Evolutionary conservation across 148 eudicot species (phyloP).

Genomic region (Pouteria glomerata): DNA sequence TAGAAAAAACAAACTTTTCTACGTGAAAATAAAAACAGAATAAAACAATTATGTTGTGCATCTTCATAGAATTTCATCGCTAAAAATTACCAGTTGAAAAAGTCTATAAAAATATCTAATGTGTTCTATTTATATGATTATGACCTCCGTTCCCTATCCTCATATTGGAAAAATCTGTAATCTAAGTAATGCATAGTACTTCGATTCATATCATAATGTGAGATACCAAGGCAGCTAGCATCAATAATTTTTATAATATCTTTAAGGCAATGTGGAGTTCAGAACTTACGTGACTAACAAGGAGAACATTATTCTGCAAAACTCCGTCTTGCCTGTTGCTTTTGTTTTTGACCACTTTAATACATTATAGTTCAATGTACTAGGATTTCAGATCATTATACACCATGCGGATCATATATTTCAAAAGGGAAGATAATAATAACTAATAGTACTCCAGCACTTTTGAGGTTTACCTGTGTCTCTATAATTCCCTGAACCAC

Average conservation of each 20-base stretch:
- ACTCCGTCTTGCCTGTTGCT: neutral
- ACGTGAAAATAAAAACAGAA: neutral
- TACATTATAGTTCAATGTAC: neutral
- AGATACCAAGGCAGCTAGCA: too few species aligned
- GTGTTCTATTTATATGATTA: too few species aligned
- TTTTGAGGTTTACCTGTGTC: constrained; percentile 49
- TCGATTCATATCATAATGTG: neutral
- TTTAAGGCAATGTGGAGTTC: neutral
- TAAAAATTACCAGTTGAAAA: too few species aligned
- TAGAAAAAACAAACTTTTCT: neutral
- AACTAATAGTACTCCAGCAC: neutral
- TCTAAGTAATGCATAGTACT: neutral
- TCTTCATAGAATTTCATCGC: neutral
- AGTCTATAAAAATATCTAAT: too few species aligned
- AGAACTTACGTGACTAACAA: neutral
- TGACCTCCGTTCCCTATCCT: too few species aligned
- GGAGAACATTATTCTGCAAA: neutral
- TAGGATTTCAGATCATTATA: neutral
- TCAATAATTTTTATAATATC: too few species aligned
- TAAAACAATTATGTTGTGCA: neutral
- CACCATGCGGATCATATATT: neutral
- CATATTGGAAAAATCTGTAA: neutral
- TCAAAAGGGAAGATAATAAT: neutral
- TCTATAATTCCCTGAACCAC: constrained; percentile 94
- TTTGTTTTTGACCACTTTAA: neutral